These are phyloP conservation scores for Xylaria digitata DNA, from an alignment of 2,329 filamentous ascomycete genomes.

Conservation along the genomic window DNA sequence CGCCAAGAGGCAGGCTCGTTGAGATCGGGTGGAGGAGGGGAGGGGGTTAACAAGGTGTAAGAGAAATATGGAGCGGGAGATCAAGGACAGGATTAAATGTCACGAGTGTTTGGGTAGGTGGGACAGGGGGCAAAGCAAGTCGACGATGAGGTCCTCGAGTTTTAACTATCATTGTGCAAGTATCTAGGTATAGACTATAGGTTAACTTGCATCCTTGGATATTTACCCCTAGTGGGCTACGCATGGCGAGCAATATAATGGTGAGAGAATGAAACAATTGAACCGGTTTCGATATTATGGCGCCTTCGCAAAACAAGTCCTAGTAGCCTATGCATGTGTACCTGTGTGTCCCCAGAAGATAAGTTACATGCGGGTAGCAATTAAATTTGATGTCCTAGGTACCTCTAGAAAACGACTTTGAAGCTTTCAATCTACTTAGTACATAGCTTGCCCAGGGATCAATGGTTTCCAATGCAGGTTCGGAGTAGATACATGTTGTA, in stretches of 20 bases:
- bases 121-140: constrained; percentile 9
- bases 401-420: neutral
- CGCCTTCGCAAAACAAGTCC: neutral
- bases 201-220: neutral
- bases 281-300: neutral
- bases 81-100: constrained; percentile 30
- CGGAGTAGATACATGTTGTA: no score
- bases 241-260: neutral
- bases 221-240: constrained; percentile 3
- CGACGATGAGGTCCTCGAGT: constrained; percentile 1
- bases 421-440: neutral
- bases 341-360: neutral
- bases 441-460: no score
- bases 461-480: no score
- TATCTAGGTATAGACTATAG: no score
- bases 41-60: constrained; percentile 32
- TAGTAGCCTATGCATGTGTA: neutral
- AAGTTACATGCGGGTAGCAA: neutral
- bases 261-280: neutral
- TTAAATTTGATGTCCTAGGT: neutral
- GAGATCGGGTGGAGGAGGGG: constrained; percentile 12
- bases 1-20: constrained; percentile 9
- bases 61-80: constrained; percentile 33
- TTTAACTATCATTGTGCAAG: neutral
- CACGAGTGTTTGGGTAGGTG: constrained; percentile 24